Evolutionary conservation across 176 grass and related monocot species (phyloP).

Genomic region (Aegilops speltoides): DNA sequence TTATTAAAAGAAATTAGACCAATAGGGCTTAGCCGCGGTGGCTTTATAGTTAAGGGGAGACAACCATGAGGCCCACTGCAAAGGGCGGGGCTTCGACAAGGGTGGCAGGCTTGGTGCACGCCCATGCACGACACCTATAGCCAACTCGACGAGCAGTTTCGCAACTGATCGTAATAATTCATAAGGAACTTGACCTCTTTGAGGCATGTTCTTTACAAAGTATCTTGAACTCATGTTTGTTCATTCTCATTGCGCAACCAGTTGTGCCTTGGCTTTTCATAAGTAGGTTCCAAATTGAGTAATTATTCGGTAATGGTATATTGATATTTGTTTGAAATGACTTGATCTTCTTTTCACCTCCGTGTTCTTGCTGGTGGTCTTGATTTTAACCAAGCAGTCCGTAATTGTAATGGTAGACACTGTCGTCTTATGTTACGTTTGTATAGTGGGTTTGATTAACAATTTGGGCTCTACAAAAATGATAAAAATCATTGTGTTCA

Average conservation of each 20-base stretch:
- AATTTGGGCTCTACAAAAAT: too few species aligned
- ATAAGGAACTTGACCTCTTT: conserved; percentile 10
- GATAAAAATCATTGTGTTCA: too few species aligned
- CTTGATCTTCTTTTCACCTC: too few species aligned
- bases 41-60: background rate
- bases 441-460: too few species aligned
- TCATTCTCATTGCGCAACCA: background rate
- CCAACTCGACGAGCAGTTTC: background rate
- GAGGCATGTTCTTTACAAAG: background rate
- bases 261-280: background rate
- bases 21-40: background rate
- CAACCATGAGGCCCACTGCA: background rate
- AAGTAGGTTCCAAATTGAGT: background rate
- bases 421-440: too few species aligned
- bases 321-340: background rate
- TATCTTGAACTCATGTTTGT: background rate
- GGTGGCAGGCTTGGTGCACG: background rate
- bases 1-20: background rate
- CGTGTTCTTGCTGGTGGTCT: too few species aligned
- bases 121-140: background rate
- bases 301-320: background rate
- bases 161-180: background rate
- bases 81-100: background rate
- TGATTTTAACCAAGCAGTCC: too few species aligned
- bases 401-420: too few species aligned